Conservation (phyloP, 2,329 filamentous ascomycete species). For the Thelonectria blattea region DNA sequence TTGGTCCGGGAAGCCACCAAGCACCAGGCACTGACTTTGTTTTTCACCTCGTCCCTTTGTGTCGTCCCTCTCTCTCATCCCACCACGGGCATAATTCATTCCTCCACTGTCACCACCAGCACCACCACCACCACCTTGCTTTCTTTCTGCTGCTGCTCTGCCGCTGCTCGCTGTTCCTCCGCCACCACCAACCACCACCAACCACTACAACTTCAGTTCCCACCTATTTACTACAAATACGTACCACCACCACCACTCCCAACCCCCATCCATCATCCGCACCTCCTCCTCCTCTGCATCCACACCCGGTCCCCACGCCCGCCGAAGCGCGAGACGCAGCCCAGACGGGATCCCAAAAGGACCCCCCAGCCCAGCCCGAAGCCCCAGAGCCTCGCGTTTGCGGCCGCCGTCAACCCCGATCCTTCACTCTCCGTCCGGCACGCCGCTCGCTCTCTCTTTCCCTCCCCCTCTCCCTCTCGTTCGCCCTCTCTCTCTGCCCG, state of each 20-base stretch:
- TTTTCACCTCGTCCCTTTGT: neutral
- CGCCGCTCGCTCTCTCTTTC: too few relatives aligned
- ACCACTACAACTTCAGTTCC: too few relatives aligned
- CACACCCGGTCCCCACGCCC: constrained; percentile 18
- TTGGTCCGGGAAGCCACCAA: constrained; percentile 4
- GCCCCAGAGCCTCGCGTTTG: constrained; percentile 20
- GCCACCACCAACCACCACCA: neutral
- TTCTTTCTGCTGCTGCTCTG: neutral
- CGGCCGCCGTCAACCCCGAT: constrained; percentile 26
- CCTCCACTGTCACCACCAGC: too few relatives aligned
- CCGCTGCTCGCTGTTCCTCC: constrained; percentile 6
- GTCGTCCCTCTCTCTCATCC: neutral
- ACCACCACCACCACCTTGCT: neutral
- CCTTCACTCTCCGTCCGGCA: constrained; percentile 13
- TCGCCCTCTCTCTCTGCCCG: too few relatives aligned
- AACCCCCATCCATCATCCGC: neutral
- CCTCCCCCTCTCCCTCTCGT: too few relatives aligned
- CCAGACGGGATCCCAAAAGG: too few relatives aligned
- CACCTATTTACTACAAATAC: too few relatives aligned
- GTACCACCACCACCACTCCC: too few relatives aligned
- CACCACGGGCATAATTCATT: too few relatives aligned
- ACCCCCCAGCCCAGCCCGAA: constrained; percentile 22
- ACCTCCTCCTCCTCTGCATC: constrained; percentile 7
- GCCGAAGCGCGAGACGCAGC: constrained; percentile 7
- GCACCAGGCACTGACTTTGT: neutral